Evolutionary conservation across 1,284 basidiomycete genomes (phyloP), one percentile per base, ranked within the genome.

Genomic region (Sutorius eximius): DNA sequence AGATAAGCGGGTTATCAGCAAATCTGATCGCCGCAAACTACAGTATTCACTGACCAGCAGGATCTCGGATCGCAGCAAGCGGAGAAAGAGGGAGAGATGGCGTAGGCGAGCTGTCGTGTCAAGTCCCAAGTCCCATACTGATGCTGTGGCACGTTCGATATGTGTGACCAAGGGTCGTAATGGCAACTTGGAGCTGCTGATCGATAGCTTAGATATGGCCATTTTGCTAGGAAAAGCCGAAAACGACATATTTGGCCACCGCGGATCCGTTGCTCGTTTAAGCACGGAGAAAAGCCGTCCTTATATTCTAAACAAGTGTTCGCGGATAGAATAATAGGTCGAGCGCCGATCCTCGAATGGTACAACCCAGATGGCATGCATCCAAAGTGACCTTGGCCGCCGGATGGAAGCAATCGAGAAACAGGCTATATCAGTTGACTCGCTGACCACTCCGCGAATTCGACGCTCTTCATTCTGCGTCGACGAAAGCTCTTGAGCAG

Each of bases 371-470:
- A 10, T 13, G 16, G n/a, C 7, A 9, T 22, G 8, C 27, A 30
- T 42, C 46, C n/a, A 60, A 36, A 52, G 45, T 51, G 46, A 40
- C 46, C 27, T 40, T 15, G 29, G 10, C 42, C 59, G 45, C 44
- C 51, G 52, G 51, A 46, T 60, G 46, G 59, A 37, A 49, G 49
- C 38, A 47, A 54, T 63, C 40, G 38, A 33, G 40, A 11, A 56
- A 43, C 34, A 45, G 36, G 36, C 40, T 37, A 33, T 51, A 42
- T 38, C 42, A 43, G 27, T 49, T 36, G 36, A 33, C 64, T 66
- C 51, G 12, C 61, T 12, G 49, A 37, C 53, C 45, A 64, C 62
- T 68, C 66, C 66, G 64, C 62, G 66, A 64, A 57, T 16, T 41
- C 47, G 30, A 47, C 27, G 24, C 41, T 27, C 55, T 46, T 53